Evolutionary conservation across 202 grass and related monocot species (phyloP).

Genomic region (Zoysia matrella): DNA sequence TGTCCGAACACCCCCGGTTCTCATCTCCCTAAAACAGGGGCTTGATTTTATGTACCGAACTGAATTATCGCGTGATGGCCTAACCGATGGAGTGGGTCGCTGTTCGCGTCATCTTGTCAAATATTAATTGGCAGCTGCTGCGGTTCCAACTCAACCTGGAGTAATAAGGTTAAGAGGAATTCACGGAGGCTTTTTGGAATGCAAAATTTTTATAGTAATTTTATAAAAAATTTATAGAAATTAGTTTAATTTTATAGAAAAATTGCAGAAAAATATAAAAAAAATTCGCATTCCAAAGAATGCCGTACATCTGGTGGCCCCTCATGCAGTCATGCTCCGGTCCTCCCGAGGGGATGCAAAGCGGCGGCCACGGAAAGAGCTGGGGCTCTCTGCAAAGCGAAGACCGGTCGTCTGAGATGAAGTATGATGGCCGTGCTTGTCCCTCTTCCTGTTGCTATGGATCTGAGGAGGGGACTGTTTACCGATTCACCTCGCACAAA

Average conservation of each 20-base stretch:
- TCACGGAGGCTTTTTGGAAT: too few species aligned
- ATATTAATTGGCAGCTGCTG: constrained; percentile 35
- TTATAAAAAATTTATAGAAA: too few species aligned
- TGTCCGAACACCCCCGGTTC: neutral
- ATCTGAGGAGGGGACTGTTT: constrained; percentile 15
- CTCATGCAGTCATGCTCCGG: neutral
- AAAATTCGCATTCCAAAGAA: too few species aligned
- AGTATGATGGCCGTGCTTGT: constrained; percentile 3
- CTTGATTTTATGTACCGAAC: neutral
- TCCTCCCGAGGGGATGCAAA: constrained; percentile 5
- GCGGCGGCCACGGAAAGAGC: constrained; percentile 1
- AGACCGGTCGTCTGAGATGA: constrained; percentile 5
- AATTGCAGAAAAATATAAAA: too few species aligned
- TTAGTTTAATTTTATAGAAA: too few species aligned
- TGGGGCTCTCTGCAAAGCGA: neutral
- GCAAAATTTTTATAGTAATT: too few species aligned
- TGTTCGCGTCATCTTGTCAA: constrained; percentile 48
- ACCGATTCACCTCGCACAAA: constrained; percentile 47
- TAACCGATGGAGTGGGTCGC: constrained; percentile 36
- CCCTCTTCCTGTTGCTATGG: neutral
- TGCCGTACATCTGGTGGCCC: constrained; percentile 32
- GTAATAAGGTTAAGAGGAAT: neutral
- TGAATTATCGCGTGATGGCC: constrained; percentile 24
- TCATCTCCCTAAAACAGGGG: constrained; percentile 29
- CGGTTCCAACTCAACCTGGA: constrained; percentile 29